Evolutionary conservation across 306 rosid genomes (phyloP), one percentile per base, ranked within the genome.

Genomic region (Comarum palustre): DNA sequence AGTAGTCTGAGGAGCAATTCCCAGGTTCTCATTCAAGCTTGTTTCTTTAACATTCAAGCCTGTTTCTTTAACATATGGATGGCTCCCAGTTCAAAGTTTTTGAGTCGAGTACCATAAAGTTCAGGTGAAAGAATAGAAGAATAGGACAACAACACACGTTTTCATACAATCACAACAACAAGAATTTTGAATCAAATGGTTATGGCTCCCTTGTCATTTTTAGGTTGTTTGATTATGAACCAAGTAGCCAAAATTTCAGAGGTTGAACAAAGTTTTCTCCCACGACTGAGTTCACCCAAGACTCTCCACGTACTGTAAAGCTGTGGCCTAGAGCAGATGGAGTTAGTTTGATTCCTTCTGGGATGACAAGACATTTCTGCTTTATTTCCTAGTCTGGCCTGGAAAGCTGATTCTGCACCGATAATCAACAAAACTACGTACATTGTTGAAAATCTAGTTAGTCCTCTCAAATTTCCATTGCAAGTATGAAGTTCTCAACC

Each of bases 321-420:
- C 43, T 59, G 43, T 6, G 8, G 43, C 43, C 24, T 14, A 46
- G 14, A 20, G 17, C 48, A 67, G 25, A 45, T 4, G 22, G n/a
- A 63, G 6, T 19, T 38, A 16, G 38, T 73, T 72, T 20, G 69
- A 57, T 55, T 72, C 78, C 45, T 8, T 45, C 19, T 24, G 27
- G 29, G 8, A 13, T 17, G n/a, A 68, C 46, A 36, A 48, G 82
- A 79, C 58, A 36, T 41, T 48, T 47, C 47, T 47, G 65, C 69
- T 66, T 29, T 77, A 16, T 58, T 27, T 12, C 6, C 13, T 38
- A 42, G 5, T 1, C 34, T 55, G 39, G 45, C 75, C 78, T 67
- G 70, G 41, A 79, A 73, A 79, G 57, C 54, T 25, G 55, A 25
- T 71, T 16, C 54, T 54, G 55, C 45, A 45, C 29, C 3, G 20